These are phyloP conservation scores for Syncephalastrum racemosum DNA, from an alignment of 371 early-diverging fungal genomes.

Conservation along the genomic window DNA sequence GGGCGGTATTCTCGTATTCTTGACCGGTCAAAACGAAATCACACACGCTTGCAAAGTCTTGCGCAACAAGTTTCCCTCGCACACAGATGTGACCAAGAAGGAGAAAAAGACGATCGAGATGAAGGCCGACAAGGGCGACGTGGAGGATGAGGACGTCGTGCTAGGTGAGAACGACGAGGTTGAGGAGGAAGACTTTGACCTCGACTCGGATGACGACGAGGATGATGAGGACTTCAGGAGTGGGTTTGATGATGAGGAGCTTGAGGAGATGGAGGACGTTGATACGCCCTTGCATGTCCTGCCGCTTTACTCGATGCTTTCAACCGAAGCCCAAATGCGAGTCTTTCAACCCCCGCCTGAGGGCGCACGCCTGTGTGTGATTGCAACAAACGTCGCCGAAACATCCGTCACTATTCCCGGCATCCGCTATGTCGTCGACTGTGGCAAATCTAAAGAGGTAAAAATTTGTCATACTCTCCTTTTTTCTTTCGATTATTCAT, in stretches of 20 bases:
- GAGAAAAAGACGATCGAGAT: conserved; percentile 30
- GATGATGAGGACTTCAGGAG: conserved; percentile 34
- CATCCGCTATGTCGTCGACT: conserved; percentile 97
- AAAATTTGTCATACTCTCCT: neutral
- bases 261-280: conserved; percentile 37
- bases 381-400: conserved; percentile 99
- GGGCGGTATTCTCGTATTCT: conserved; percentile 92
- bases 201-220: conserved; percentile 39
- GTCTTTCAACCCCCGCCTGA: conserved; percentile 89
- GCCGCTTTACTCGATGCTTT: conserved; percentile 91
- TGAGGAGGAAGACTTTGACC: conserved; percentile 57
- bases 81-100: conserved; percentile 25
- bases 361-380: conserved; percentile 90
- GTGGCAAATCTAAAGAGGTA: conserved; percentile 91
- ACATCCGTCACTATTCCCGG: conserved; percentile 98
- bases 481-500: neutral
- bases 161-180: conserved; percentile 57
- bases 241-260: conserved; percentile 50
- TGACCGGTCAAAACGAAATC: conserved; percentile 94
- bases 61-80: conserved; percentile 65
- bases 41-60: conserved; percentile 73
- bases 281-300: conserved; percentile 76
- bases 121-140: conserved; percentile 44
- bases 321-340: conserved; percentile 85
- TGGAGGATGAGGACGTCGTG: conserved; percentile 64